Base-by-base conservation (phyloP, 768 basidiomycete species). In the Tremella mesenterica region DNA sequence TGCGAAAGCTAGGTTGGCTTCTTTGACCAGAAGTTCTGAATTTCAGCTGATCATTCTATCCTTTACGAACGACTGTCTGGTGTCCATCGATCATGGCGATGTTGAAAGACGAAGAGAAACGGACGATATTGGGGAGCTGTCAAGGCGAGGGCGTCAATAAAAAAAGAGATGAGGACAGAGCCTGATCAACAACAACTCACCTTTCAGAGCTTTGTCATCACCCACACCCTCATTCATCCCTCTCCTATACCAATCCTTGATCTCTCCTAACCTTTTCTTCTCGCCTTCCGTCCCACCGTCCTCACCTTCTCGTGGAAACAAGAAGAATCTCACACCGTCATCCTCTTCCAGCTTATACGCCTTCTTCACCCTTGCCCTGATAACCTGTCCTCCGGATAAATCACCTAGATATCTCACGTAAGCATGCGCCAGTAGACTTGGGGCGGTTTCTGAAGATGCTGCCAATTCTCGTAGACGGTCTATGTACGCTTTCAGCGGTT, bases 341-440 rank as follows among this genome's bases (percentile, higher is more conserved):
- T 72, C 75, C 27, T 77, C 76, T 48, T 81, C 78, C 1, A 88
- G 77, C 12, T 72, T 76, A 64, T 87, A 88, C 13, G 84, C 80
- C 68, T 84, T 84, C 14, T 78, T 77, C n/a, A 87, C 69, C 29
- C 76, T 77, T 36, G 80, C 76, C 21, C 81, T 77, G 63, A 88
- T 81, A 54, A 79, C 75, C 74, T 88, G 86, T 0, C 87, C 86
- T 4, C 86, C 86, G 39, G 82, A 84, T 28, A 88, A 76, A 68
- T 88, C 86, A 44, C 85, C 86, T 28, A 88, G 78, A 71, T 88
- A 88, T 29, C 85, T 79, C n/a, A 86, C 84, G 64, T 88, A 88
- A 1, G 86, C 78, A 70, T 88, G 87, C 0, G 86, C 83, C 6
- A 88, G 77, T 7, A 89, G 79, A 0, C 73, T 10, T 77, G 81